Evolutionary conservation across 345 rosid species (phyloP).

Genomic region (Populus nigra): DNA sequence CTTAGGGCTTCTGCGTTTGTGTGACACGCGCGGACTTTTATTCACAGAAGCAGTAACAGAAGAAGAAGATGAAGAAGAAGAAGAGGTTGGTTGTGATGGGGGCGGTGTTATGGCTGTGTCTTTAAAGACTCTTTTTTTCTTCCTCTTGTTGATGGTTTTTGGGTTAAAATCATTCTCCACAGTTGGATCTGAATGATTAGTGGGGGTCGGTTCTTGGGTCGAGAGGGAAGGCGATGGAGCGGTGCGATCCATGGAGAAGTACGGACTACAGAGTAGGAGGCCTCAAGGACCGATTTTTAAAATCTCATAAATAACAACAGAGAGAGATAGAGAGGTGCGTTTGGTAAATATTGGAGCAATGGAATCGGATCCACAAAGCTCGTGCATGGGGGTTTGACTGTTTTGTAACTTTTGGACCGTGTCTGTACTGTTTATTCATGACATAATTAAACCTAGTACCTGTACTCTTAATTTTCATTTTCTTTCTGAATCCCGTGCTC

Average conservation of each 20-base stretch:
- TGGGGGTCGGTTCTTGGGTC: constrained; percentile 11
- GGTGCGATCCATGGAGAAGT: constrained; percentile 29
- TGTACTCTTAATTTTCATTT: too few species aligned
- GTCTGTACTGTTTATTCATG: neutral
- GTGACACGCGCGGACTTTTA: constrained; percentile 29
- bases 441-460: neutral
- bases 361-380: neutral
- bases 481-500: too few species aligned
- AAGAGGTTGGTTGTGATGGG: constrained; percentile 22
- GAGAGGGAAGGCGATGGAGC: constrained; percentile 18
- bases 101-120: constrained; percentile 22
- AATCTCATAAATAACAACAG: neutral
- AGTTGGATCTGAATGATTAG: constrained; percentile 24
- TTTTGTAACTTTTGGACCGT: neutral
- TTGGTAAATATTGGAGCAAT: too few species aligned
- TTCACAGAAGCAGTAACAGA: constrained; percentile 13
- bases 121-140: constrained; percentile 26
- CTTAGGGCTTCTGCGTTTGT: constrained; percentile 38
- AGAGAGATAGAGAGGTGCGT: neutral
- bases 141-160: constrained; percentile 17
- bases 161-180: neutral
- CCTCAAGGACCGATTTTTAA: neutral
- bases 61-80: constrained; percentile 32
- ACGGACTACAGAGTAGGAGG: neutral
- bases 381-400: neutral